Conservation (phyloP, 768 basidiomycete species). For the Leucogyrophana mollusca region DNA sequence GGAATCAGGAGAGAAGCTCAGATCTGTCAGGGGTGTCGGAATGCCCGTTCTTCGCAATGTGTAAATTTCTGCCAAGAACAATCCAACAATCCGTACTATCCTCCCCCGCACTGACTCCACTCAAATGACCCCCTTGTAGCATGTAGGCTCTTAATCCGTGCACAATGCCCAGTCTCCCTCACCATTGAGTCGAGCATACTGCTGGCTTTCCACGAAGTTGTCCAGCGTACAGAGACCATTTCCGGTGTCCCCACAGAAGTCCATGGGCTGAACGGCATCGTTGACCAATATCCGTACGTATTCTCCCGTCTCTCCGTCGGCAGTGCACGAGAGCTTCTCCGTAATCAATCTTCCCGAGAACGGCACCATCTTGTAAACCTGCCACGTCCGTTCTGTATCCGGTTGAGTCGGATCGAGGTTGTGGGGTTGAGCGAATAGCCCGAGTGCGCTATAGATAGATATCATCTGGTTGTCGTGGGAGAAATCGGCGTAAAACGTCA, state of each 20-base stretch:
- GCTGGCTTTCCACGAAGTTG: slow-evolving; percentile 69
- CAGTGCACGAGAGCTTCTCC: slow-evolving; percentile 59
- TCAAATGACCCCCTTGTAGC: too few species aligned
- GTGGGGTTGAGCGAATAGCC: slow-evolving; percentile 41
- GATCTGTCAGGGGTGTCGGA: too few species aligned
- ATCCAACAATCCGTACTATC: too few species aligned
- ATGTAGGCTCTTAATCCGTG: slow-evolving; percentile 1
- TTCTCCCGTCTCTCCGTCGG: slow-evolving; percentile 26
- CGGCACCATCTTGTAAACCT: slow-evolving; percentile 60
- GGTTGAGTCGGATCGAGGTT: slow-evolving; percentile 14
- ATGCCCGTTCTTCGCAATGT: too few species aligned
- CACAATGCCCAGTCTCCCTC: slow-evolving; percentile 73
- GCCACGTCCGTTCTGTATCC: slow-evolving; percentile 43
- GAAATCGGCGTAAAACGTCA: slow-evolving; percentile 75
- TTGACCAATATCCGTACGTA: slow-evolving; percentile 79
- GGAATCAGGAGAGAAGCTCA: too few species aligned
- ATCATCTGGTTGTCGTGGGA: slow-evolving; percentile 86
- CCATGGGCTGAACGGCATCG: slow-evolving; percentile 62
- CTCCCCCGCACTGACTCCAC: too few species aligned
- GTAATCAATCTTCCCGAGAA: slow-evolving; percentile 75
- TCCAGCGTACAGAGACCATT: slow-evolving; percentile 64
- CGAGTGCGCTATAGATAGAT: slow-evolving; percentile 68
- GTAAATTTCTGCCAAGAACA: too few species aligned
- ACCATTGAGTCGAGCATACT: slow-evolving; percentile 65
- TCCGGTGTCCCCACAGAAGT: slow-evolving; percentile 53